A percentile compares a stretch with the other conserved stretches of the same genome.
phyloP scores from a whole-genome alignment of 2,329 filamentous ascomycete genomes.

The Ploettnerulaceae sp. region DNA sequence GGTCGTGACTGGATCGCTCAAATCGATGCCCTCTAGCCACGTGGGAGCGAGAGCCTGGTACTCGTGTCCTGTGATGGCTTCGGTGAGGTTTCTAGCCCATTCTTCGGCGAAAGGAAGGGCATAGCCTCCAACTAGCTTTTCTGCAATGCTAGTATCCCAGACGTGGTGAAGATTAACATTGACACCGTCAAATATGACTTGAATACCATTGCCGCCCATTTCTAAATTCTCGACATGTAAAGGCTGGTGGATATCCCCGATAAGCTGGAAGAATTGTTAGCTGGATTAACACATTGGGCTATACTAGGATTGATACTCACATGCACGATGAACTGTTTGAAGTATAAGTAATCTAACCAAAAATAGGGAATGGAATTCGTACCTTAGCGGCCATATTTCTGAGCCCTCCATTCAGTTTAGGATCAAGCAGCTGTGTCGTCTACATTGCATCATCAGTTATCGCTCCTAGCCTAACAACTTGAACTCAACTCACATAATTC shows the following conservation, averaged over 20 bases:
- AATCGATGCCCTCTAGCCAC: constrained; percentile 55
- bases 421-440: constrained; percentile 27
- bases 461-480: not conserved
- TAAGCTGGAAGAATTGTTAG: constrained; percentile 46
- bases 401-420: constrained; percentile 39
- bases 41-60: constrained; percentile 44
- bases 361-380: not conserved
- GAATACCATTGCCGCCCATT: constrained; percentile 63
- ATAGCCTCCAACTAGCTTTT: constrained; percentile 57
- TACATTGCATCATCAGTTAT: constrained; percentile 8
- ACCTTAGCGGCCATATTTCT: constrained; percentile 55
- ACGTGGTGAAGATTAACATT: constrained; percentile 65
- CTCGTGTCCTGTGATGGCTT: constrained; percentile 51
- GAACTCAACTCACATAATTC: constrained; percentile 30
- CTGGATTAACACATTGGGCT: no score
- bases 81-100: constrained; percentile 54
- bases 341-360: constrained; percentile 10
- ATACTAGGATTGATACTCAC: constrained; percentile 31
- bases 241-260: constrained; percentile 67
- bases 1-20: constrained; percentile 49
- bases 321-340: constrained; percentile 31
- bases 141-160: constrained; percentile 67
- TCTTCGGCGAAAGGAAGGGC: constrained; percentile 43
- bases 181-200: constrained; percentile 54
- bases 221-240: constrained; percentile 60